Conservation (phyloP, 2,329 filamentous ascomycete genomes). For the Didymella exigua region DNA sequence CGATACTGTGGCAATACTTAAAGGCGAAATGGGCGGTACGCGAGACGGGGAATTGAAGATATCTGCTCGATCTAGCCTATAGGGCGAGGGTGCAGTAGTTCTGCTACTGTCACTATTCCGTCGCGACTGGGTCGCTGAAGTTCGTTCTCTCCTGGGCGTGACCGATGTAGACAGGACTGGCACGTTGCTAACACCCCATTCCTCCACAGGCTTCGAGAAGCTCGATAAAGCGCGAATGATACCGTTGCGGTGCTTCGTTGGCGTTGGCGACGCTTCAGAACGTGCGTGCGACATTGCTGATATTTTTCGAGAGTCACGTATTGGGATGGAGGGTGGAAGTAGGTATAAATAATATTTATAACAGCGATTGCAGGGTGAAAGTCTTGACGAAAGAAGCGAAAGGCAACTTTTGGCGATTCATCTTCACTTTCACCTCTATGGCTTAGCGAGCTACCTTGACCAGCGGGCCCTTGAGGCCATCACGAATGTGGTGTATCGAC, state of each 20-base stretch:
- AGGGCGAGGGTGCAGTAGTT: background rate
- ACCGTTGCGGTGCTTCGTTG: background rate
- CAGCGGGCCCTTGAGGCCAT: background rate
- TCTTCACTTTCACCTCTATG: background rate
- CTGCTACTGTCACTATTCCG: background rate
- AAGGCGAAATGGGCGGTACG: background rate
- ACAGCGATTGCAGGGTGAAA: too few species aligned
- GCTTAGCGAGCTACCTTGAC: background rate
- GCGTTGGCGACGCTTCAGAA: background rate
- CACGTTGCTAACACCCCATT: background rate
- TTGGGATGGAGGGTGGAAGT: background rate
- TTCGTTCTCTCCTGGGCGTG: background rate
- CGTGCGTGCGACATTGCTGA: background rate
- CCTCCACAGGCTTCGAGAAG: background rate
- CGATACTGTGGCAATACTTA: background rate
- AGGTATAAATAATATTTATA: too few species aligned
- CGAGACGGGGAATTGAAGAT: background rate
- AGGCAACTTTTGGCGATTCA: too few species aligned
- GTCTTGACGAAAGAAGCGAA: background rate
- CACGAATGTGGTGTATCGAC: too few species aligned
- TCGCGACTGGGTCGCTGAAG: background rate
- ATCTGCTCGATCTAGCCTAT: background rate
- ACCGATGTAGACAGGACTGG: slow-evolving; percentile 1
- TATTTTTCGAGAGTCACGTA: background rate
- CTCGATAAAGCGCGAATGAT: background rate